Evolutionary conservation across 192 early-diverging fungal genomes (phyloP).

Genomic region (Tieghemiomyces parasiticus): DNA sequence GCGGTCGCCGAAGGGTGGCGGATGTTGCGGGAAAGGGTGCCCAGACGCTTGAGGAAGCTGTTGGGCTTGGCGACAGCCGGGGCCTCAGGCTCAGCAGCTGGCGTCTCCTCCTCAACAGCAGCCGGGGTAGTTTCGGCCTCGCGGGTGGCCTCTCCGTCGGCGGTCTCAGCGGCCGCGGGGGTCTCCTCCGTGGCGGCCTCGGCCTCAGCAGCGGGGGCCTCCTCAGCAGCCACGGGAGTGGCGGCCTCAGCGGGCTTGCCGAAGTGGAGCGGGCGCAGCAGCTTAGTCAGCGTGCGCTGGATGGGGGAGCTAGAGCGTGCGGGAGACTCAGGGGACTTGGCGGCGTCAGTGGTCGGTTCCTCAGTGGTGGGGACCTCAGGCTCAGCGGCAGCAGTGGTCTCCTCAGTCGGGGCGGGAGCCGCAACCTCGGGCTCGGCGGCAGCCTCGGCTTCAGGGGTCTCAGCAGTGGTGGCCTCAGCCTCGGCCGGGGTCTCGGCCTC

Average conservation of each 20-base stretch:
- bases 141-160: not conserved
- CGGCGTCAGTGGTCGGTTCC: not conserved
- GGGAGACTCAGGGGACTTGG: not conserved
- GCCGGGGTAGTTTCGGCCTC: not conserved
- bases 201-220: not conserved
- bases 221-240: not conserved
- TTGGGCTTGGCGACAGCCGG: not conserved
- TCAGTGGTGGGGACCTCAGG: not conserved
- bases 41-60: slow-evolving; percentile 2
- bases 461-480: not conserved
- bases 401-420: not conserved
- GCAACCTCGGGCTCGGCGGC: not conserved
- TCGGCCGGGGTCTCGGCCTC: not conserved
- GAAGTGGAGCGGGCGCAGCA: slow-evolving; percentile 7
- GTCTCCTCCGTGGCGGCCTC: not conserved
- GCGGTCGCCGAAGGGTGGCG: not conserved
- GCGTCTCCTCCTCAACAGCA: not conserved
- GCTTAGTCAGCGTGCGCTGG: slow-evolving; percentile 6
- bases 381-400: not conserved
- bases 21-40: not conserved
- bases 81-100: not conserved
- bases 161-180: not conserved
- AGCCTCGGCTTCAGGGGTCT: not conserved
- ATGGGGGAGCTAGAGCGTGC: slow-evolving; percentile 6
- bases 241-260: not conserved